Conservation (phyloP, 139 green algal species). For the Astrephomene gubernaculifera region DNA sequence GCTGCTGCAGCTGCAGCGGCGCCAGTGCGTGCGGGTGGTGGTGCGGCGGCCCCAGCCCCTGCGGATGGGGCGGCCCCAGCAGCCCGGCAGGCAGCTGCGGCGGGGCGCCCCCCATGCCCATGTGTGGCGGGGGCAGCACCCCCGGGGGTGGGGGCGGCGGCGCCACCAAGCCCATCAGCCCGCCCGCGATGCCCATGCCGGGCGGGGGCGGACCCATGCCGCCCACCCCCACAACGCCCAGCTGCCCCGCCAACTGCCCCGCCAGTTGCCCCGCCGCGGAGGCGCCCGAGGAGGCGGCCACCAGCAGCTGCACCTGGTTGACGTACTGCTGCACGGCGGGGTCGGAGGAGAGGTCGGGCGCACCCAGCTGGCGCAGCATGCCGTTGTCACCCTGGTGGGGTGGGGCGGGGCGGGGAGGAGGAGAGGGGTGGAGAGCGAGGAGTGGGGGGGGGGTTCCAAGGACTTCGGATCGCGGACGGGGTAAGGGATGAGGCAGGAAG, state of each 20-base stretch:
- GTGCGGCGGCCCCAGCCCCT: background rate
- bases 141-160: background rate
- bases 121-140: background rate
- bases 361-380: constrained; percentile 17
- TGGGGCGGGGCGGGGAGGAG: background rate
- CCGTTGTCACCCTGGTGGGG: constrained; percentile 4
- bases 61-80: background rate
- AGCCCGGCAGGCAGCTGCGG: background rate
- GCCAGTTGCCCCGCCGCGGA: background rate
- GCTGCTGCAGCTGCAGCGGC: background rate
- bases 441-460: background rate
- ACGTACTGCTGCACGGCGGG: background rate
- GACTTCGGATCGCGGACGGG: background rate
- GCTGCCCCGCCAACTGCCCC: background rate
- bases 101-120: no score
- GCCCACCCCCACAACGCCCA: background rate
- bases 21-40: background rate
- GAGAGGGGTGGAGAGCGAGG: background rate
- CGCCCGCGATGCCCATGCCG: no score
- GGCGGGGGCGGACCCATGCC: background rate
- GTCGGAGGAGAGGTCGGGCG: background rate
- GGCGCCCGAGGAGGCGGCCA: background rate
- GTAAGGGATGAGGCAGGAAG: background rate
- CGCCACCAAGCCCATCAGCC: background rate
- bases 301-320: background rate